These are phyloP conservation scores for Amanita phalloides DNA, from an alignment of 768 basidiomycete genomes.

Conservation along the genomic window DNA sequence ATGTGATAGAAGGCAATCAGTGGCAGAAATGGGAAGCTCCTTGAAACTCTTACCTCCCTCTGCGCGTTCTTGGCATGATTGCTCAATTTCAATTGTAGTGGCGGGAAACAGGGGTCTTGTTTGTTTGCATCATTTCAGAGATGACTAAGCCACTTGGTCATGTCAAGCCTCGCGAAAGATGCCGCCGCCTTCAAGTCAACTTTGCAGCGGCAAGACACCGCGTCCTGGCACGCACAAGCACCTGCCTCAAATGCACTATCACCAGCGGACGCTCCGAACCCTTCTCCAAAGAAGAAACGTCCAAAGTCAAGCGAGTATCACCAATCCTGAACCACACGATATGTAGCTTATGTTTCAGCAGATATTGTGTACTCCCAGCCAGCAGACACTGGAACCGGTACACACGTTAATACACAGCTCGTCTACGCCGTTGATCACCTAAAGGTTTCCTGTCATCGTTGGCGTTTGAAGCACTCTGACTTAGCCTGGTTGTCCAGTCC, in stretches of 20 bases:
- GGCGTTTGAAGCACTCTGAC: background rate
- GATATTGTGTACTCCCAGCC: slow-evolving; percentile 82
- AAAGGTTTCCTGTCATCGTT: slow-evolving; percentile 35
- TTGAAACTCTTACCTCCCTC: too few species aligned
- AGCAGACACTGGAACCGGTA: slow-evolving; percentile 72
- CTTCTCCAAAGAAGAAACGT: slow-evolving; percentile 42
- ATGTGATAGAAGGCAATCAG: too few species aligned
- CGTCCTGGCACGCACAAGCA: slow-evolving; percentile 69
- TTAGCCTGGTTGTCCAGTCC: slow-evolving; percentile 22
- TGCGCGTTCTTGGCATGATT: too few species aligned
- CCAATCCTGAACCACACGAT: slow-evolving; percentile 7
- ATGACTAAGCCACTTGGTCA: slow-evolving; percentile 15
- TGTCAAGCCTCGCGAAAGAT: slow-evolving; percentile 64
- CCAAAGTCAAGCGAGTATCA: slow-evolving; percentile 50
- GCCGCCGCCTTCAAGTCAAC: slow-evolving; percentile 59
- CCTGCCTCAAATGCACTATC: slow-evolving; percentile 13
- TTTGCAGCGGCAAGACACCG: slow-evolving; percentile 54
- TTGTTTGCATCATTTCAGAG: too few species aligned
- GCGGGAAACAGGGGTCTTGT: too few species aligned
- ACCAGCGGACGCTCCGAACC: slow-evolving; percentile 13
- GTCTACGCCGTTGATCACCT: slow-evolving; percentile 77
- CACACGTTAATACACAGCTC: slow-evolving; percentile 79
- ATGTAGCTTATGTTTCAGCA: slow-evolving; percentile 15
- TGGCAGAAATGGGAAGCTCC: too few species aligned
- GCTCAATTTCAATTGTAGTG: too few species aligned